phyloP scores from a whole-genome alignment of 108 stramenopile genomes.

The Hondaea fermentalgiana region DNA sequence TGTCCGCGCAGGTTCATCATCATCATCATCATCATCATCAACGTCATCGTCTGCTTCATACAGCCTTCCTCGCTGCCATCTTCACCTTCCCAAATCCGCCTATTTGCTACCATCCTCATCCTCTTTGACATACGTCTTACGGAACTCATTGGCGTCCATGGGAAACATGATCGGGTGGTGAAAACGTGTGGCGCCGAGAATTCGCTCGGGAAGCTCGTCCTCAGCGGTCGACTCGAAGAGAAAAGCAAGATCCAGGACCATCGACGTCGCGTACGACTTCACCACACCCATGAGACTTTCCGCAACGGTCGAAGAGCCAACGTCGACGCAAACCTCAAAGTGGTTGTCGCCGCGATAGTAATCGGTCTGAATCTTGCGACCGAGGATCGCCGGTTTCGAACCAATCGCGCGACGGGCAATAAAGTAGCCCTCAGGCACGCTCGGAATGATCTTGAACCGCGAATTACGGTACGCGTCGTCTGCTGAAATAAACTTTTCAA shows the following conservation, averaged over 20 bases:
- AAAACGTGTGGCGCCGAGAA: not conserved
- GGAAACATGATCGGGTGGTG: not conserved
- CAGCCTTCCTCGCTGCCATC: too few relatives aligned
- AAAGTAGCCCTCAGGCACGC: not conserved
- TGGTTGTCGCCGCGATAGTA: slow-evolving; percentile 8
- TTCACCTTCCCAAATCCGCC: too few relatives aligned
- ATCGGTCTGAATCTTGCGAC: not conserved
- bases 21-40: too few relatives aligned
- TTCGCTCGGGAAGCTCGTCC: not conserved
- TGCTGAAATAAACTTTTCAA: not conserved
- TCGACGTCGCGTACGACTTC: not conserved
- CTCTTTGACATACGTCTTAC: not conserved
- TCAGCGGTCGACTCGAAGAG: not conserved
- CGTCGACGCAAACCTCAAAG: not conserved
- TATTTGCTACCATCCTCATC: not conserved
- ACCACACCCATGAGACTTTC: not conserved
- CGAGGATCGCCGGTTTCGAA: not conserved
- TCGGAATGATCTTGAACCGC: slow-evolving; percentile 6
- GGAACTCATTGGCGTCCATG: not conserved
- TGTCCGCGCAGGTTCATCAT: too few relatives aligned
- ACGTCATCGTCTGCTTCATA: too few relatives aligned
- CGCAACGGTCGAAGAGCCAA: not conserved
- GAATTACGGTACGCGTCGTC: slow-evolving; percentile 2
- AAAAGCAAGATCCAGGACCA: slow-evolving; percentile 1
- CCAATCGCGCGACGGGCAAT: not conserved